Conservation (phyloP, 352 stramenopile species). For the Phytophthora cajani region DNA sequence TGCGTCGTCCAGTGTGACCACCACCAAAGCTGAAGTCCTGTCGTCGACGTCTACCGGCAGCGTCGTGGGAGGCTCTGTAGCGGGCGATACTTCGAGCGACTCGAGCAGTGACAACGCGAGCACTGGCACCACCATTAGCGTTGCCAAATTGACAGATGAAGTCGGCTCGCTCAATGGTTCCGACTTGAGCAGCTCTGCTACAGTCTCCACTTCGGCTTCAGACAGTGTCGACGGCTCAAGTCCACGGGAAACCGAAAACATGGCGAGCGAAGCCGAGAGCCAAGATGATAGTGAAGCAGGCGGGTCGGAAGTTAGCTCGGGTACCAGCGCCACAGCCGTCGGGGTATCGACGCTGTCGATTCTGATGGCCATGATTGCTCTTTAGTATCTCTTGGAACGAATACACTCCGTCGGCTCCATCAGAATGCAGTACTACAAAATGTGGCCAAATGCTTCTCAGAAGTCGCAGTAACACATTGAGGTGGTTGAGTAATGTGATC, state of each 20-base stretch:
- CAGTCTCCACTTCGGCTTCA: neutral
- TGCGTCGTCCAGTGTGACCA: too few species aligned
- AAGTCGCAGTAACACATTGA: too few species aligned
- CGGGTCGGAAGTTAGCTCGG: neutral
- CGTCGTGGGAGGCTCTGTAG: neutral
- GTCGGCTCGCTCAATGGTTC: neutral
- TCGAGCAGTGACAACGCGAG: neutral
- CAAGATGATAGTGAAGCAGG: neutral
- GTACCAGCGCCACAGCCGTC: neutral
- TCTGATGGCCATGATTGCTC: neutral
- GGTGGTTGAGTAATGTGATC: neutral
- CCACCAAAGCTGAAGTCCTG: neutral
- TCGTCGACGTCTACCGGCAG: neutral
- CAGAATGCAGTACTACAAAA: too few species aligned
- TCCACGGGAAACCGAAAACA: neutral
- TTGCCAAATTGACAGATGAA: neutral
- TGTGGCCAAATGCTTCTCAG: too few species aligned
- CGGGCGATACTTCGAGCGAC: neutral
- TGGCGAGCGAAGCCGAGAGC: neutral
- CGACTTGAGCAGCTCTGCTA: neutral
- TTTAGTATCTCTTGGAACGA: neutral
- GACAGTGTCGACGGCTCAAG: conserved; percentile 3
- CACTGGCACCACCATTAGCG: neutral
- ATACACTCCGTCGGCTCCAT: too few species aligned
- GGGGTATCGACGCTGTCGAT: neutral